phyloP scores from a whole-genome alignment of 371 early-diverging fungal species.

The Quaeritorhiza haematococci region DNA sequence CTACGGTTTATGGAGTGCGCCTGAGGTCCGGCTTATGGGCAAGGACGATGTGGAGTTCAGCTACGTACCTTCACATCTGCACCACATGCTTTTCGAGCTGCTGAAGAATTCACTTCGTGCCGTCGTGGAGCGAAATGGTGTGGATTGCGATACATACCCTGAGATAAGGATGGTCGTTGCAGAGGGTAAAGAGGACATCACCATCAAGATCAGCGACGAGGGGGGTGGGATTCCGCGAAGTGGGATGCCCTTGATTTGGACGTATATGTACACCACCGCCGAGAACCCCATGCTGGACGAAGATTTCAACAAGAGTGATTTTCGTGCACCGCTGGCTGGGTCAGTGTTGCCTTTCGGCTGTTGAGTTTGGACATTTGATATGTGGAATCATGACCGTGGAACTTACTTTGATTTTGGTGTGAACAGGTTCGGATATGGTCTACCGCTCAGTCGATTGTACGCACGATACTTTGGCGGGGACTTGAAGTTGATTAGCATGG shows the following conservation, averaged over 20 bases:
- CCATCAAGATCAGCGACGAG: conserved; percentile 93
- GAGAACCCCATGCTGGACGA: conserved; percentile 81
- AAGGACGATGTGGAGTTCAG: conserved; percentile 82
- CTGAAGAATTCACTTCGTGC: conserved; percentile 93
- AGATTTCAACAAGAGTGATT: conserved; percentile 77
- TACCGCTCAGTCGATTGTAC: conserved; percentile 79
- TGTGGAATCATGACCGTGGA: background rate
- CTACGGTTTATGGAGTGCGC: conserved; percentile 61
- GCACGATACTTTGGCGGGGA: conserved; percentile 96
- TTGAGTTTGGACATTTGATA: background rate
- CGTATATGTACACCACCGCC: conserved; percentile 97
- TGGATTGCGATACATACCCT: conserved; percentile 84
- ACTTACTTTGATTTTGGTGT: background rate
- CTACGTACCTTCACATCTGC: conserved; percentile 93
- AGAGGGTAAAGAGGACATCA: conserved; percentile 94
- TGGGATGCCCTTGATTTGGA: conserved; percentile 89
- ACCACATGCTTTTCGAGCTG: conserved; percentile 97
- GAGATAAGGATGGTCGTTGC: conserved; percentile 89
- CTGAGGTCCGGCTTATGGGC: conserved; percentile 33
- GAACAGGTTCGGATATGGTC: conserved; percentile 83
- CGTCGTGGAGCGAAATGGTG: conserved; percentile 85
- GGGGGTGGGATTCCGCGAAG: conserved; percentile 91
- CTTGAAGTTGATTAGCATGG: conserved; percentile 89
- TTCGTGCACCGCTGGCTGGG: conserved; percentile 95
- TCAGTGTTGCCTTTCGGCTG: conserved; percentile 16